Evolutionary conservation across 2,329 filamentous ascomycete genomes (phyloP), one percentile per base, ranked within the genome.

Genomic region (Xylariaceae sp.): DNA sequence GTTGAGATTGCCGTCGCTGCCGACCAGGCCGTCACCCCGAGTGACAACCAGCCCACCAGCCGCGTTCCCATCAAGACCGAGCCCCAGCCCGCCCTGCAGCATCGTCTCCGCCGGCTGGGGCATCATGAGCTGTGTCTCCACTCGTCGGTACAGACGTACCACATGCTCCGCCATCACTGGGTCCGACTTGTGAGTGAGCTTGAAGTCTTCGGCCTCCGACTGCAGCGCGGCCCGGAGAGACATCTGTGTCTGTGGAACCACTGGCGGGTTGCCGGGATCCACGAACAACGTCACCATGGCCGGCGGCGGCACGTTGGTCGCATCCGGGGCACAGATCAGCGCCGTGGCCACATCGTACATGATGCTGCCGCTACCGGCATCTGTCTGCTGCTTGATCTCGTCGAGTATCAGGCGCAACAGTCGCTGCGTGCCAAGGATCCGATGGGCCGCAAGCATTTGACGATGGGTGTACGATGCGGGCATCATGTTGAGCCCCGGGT

Each of bases 271-370:
- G 62, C 57, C 47, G 54, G 50, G 50, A 12, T 56, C 64, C 56
- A 31, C 65, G 15, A 62, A 52, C 17, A 62, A 50, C 23, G 54
- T 31, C 31, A 60, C 40, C 12, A 58, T 50, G 6, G 53, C 44
- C 0, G 60, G 56, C 4, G 61, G 61, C 4, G 57, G 57, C 41
- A 69, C 60, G 49, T 69, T 73, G 24, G 63, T 69, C 1, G 67
- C 67, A 50, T 81, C 72, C 0, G 83, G 82, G 1, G 83, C 78
- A 53, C 83, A 86, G 8, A 89, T 69, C 6, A 89, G 65, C 1
- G 81, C 76, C 3, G 75, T 76, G 2, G 76, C 83, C 8, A 88
- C 70, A 50, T 89, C 85, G 39, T 88, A 75, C 0, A 76, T 78
- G 4, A 81, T 65, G 39, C 73, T 71, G 2, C 73, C 76, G 47